Evolutionary conservation across 805 yeast genomes (phyloP).

Genomic region (Barnettozyma pratensis): DNA sequence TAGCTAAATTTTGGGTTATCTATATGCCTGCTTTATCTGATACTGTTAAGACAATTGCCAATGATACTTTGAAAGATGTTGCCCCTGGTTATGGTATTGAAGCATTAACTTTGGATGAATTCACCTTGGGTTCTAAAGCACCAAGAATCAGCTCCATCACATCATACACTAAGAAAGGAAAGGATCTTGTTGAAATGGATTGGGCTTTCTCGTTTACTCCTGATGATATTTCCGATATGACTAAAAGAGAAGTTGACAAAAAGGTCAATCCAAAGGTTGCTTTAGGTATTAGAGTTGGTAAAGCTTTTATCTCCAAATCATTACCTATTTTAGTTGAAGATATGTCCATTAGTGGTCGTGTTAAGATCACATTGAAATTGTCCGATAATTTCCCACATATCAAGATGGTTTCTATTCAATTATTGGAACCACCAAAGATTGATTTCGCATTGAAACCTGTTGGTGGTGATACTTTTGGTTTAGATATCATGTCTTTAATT

Average conservation of each 20-base stretch:
- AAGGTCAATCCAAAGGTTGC: constrained; percentile 79
- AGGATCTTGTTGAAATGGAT: constrained; percentile 71
- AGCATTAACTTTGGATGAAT: constrained; percentile 65
- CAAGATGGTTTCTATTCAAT: constrained; percentile 61
- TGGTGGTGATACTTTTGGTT: constrained; percentile 84
- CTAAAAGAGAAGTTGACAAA: constrained; percentile 63
- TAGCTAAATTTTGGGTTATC: constrained; percentile 81
- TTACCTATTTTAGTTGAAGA: constrained; percentile 78
- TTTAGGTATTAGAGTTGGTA: constrained; percentile 75
- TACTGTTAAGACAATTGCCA: constrained; percentile 66
- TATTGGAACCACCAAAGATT: constrained; percentile 73
- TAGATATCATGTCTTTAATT: constrained; percentile 77
- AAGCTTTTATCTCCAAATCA: constrained; percentile 70
- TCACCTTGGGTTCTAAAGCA: constrained; percentile 76
- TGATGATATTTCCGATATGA: constrained; percentile 79
- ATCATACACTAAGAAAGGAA: constrained; percentile 66
- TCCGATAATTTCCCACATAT: constrained; percentile 74
- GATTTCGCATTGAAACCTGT: constrained; percentile 81
- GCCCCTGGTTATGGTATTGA: constrained; percentile 85
- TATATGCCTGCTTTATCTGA: constrained; percentile 84
- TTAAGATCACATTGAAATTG: constrained; percentile 58
- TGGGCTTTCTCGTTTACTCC: constrained; percentile 82
- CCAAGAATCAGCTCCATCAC: constrained; percentile 69
- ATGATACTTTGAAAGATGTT: constrained; percentile 58
- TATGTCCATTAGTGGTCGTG: constrained; percentile 68